Evolutionary conservation across 768 basidiomycete genomes (phyloP).

Genomic region (Pulveroboletus ravenelii): DNA sequence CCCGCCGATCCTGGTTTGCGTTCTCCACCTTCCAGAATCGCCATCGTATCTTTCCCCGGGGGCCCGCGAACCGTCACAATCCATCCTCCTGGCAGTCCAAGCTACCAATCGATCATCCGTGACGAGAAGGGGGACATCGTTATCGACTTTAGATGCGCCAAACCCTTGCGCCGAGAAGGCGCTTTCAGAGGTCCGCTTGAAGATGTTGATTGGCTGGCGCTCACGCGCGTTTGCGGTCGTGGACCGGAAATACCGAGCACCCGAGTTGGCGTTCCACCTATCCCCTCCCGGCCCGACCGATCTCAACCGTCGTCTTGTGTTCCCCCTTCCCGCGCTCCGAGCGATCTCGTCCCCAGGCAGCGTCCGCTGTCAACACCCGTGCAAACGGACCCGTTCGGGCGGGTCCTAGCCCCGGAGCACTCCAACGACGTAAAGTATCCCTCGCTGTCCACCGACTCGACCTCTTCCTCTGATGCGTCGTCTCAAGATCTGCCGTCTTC

Average conservation of each 20-base stretch:
- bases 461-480: not conserved
- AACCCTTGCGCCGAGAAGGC: constrained; percentile 18
- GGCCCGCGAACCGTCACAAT: constrained; percentile 21
- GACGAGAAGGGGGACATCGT: constrained; percentile 18
- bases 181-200: constrained; percentile 15
- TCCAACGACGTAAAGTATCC: not conserved
- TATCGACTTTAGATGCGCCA: constrained; percentile 6
- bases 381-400: constrained; percentile 12
- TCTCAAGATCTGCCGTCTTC: not conserved
- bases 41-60: constrained; percentile 16
- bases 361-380: not conserved
- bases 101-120: constrained; percentile 9
- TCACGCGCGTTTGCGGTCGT: constrained; percentile 13
- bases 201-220: constrained; percentile 2
- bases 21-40: constrained; percentile 1
- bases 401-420: constrained; percentile 1
- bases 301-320: not conserved
- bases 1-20: not conserved
- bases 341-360: constrained; percentile 10
- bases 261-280: not conserved
- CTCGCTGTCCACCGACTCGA: not conserved
- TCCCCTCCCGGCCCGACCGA: constrained; percentile 11
- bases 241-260: not conserved
- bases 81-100: constrained; percentile 15
- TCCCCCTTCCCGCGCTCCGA: not conserved